These are phyloP conservation scores for Picochlorum sp. DNA, from an alignment of 139 green algal genomes.

Conservation along the genomic window DNA sequence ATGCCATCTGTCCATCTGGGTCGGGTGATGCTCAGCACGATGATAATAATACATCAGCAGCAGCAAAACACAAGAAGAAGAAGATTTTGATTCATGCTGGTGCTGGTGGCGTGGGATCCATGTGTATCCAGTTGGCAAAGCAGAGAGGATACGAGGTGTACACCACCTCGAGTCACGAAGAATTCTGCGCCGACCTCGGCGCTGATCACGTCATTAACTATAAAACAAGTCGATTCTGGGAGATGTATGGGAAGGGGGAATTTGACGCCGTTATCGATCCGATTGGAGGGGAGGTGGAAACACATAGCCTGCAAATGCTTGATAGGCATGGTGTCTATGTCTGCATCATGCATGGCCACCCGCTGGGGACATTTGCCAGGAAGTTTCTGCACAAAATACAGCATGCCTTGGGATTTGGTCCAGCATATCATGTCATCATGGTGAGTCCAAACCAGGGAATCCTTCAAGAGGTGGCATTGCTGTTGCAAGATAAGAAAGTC, in stretches of 20 bases:
- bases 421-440: conserved; percentile 12
- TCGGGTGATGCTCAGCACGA: not conserved
- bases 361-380: not conserved
- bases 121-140: conserved; percentile 39
- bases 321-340: conserved; percentile 4
- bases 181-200: conserved; percentile 33
- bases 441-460: conserved; percentile 6
- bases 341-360: not conserved
- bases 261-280: conserved; percentile 11
- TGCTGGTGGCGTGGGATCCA: conserved; percentile 29
- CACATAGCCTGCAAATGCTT: conserved; percentile 12
- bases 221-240: conserved; percentile 25
- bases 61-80: conserved; percentile 22
- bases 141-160: conserved; percentile 37
- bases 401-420: conserved; percentile 12
- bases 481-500: conserved; percentile 26
- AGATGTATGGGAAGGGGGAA: not conserved
- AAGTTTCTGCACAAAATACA: not conserved
- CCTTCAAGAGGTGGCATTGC: conserved; percentile 6
- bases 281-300: conserved; percentile 19
- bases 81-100: conserved; percentile 32
- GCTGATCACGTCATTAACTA: conserved; percentile 55
- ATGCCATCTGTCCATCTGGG: not conserved
- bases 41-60: too few relatives aligned
- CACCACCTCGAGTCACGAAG: conserved; percentile 45